Base-by-base conservation (phyloP, 441 rosid species). In the Gossypium laxum region DNA sequence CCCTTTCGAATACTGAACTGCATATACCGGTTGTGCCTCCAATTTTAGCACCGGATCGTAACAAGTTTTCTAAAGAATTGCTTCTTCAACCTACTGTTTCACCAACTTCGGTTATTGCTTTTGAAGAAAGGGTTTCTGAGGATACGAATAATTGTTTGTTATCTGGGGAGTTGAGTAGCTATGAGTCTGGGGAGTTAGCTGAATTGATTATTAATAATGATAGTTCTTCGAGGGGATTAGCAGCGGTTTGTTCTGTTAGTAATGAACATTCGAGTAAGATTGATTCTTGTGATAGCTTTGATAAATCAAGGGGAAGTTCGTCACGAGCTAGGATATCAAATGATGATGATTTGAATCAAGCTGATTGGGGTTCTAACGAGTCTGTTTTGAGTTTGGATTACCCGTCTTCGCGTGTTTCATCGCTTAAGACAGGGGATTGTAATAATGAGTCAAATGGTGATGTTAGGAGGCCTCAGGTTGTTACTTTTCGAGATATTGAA, bases 1-100 rank as follows among this genome's bases (percentile, higher is more conserved):
- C 88, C 57, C 66, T 85, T 30, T 78, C 86, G 5, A 86, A 82
- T 4, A 75, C 67, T 28, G 74, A 85, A 64, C 79, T 89, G 68
- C 76, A 86, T n/a, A 80, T 90, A 18, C 98, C 98, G 6, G 92
- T 93, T 11, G 88, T 91, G 32, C 96, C 86, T 41, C 98, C 98
- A 5, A 80, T 93, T 62, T 41, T 83, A 3, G 48, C 91, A 5
- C 75, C 82, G 1, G 91, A 83, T 76, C 74, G 69, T 19, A 82
- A 77, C 57, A 83, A 72, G 51, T 77, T 85, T 66, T 70, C 80
- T 14, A 78, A 82, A 48, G 89, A 81, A 70, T 75, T 75, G 56
- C 64, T 71, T 12, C 52, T 81, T 48, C 92, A 85, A 34, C 83
- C 87, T 14, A 86, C 96, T 0, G 96, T 89, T 14, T 91, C 97